Percentiles rank a stretch among this genome's conserved stretches.
Conservation (phyloP, 202 grass and related monocot species). For the Dendrocalamus latiflorus region DNA sequence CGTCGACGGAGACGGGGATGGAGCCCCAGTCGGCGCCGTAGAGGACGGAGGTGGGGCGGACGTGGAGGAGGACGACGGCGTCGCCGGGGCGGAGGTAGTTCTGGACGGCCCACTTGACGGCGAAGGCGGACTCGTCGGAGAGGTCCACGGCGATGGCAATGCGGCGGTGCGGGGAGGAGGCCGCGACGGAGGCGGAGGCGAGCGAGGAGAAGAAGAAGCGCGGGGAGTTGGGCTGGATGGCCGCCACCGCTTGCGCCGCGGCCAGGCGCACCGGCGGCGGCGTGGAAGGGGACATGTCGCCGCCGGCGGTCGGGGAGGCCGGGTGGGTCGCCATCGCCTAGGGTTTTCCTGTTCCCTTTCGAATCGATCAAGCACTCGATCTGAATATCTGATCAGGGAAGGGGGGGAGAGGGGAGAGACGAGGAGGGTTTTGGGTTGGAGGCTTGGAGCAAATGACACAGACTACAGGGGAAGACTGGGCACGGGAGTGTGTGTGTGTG, state of each 20-base stretch:
- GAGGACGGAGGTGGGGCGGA: constrained; percentile 69
- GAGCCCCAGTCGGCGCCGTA: constrained; percentile 92
- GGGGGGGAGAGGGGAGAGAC: background rate
- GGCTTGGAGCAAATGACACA: background rate
- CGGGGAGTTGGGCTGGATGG: constrained; percentile 54
- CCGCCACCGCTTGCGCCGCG: constrained; percentile 21
- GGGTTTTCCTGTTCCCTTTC: background rate
- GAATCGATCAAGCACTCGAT: background rate
- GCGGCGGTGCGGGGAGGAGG: constrained; percentile 54
- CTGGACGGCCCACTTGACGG: constrained; percentile 81
- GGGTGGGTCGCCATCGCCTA: constrained; percentile 42
- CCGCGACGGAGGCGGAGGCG: constrained; percentile 18
- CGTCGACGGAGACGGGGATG: constrained; percentile 50
- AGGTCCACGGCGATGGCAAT: constrained; percentile 90
- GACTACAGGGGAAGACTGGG: too few relatives aligned
- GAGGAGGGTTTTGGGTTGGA: constrained; percentile 30
- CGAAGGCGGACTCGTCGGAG: constrained; percentile 87
- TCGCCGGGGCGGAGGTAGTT: constrained; percentile 91
- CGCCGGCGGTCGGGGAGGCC: constrained; percentile 30
- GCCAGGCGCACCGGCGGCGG: constrained; percentile 31
- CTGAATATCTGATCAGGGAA: constrained; percentile 1
- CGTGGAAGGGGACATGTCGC: constrained; percentile 9
- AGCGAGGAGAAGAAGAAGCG: constrained; percentile 59
- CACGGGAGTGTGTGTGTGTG: background rate
- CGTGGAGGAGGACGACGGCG: constrained; percentile 81